phyloP scores from a whole-genome alignment of 2,329 filamentous ascomycete species.

The Botryosphaeria agaves region DNA sequence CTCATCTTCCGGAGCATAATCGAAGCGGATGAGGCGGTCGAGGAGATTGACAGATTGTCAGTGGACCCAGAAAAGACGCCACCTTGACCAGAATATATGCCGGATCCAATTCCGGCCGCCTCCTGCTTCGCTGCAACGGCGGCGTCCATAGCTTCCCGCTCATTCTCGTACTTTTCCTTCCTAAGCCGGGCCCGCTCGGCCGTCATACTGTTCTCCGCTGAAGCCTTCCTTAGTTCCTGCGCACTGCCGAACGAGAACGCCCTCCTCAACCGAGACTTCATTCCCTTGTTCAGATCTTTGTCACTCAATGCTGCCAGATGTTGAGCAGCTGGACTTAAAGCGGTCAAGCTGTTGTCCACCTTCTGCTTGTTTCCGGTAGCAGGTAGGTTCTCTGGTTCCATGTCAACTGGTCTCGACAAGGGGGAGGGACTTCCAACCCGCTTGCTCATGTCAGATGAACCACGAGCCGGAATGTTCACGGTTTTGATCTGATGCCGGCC shows the following conservation, averaged over 20 bases:
- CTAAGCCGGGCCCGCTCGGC: conserved; percentile 11
- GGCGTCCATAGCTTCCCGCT: conserved; percentile 73
- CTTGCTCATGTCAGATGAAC: conserved; percentile 21
- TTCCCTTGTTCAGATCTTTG: conserved; percentile 59
- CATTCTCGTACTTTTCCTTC: conserved; percentile 27
- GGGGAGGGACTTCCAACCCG: conserved; percentile 27
- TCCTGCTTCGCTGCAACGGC: conserved; percentile 88
- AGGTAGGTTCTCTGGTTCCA: conserved; percentile 16
- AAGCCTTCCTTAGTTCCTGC: conserved; percentile 68
- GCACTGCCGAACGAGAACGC: conserved; percentile 96
- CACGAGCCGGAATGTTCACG: conserved; percentile 14
- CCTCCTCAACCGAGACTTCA: conserved; percentile 72
- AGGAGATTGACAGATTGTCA: conserved; percentile 84
- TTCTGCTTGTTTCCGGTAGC: too few species aligned
- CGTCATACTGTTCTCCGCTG: conserved; percentile 39
- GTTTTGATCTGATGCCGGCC: conserved; percentile 5
- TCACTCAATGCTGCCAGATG: conserved; percentile 78
- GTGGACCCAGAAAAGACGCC: conserved; percentile 80
- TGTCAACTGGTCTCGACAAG: conserved; percentile 24
- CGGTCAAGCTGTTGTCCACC: too few species aligned
- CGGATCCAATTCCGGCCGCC: conserved; percentile 76
- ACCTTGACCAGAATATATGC: conserved; percentile 77
- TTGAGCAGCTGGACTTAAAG: conserved; percentile 55
- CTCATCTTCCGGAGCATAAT: conserved; percentile 98
- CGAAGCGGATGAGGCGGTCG: conserved; percentile 75